Evolutionary conservation across 176 grass and related monocot species (phyloP).

Genomic region (Aechmea fasciata): DNA sequence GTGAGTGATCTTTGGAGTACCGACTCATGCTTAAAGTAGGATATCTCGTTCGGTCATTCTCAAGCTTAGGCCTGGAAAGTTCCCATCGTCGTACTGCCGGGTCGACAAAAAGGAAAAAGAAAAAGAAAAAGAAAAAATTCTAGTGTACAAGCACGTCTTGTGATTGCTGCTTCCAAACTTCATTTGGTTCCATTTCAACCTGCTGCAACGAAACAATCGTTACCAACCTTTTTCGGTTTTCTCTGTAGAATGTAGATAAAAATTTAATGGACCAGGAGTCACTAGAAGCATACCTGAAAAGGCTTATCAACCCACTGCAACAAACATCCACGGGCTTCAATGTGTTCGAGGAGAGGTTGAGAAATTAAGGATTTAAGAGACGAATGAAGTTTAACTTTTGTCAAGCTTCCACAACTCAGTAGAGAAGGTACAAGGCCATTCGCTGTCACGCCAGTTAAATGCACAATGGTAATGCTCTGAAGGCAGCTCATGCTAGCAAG

Average conservation of each 20-base stretch:
- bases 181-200: constrained; percentile 57
- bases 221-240: too few relatives aligned
- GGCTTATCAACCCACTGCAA: constrained; percentile 82
- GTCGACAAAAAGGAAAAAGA: too few relatives aligned
- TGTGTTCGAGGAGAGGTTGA: constrained; percentile 41
- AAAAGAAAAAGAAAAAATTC: background rate
- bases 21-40: too few relatives aligned
- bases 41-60: too few relatives aligned
- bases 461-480: constrained; percentile 67
- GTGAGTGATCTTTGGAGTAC: too few relatives aligned
- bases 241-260: too few relatives aligned
- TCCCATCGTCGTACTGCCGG: too few relatives aligned
- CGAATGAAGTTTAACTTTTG: constrained; percentile 60
- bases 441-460: constrained; percentile 52
- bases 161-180: constrained; percentile 84
- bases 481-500: constrained; percentile 68
- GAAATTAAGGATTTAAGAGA: constrained; percentile 63
- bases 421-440: constrained; percentile 57
- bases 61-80: too few relatives aligned
- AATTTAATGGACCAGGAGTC: too few relatives aligned
- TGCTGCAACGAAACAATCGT: constrained; percentile 5
- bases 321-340: constrained; percentile 47
- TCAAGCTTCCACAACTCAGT: constrained; percentile 57
- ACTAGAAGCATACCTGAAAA: constrained; percentile 41
- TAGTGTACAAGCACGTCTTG: constrained; percentile 44